Conservation (phyloP, 2,329 filamentous ascomycete genomes). For the Endothia cerciana region DNA sequence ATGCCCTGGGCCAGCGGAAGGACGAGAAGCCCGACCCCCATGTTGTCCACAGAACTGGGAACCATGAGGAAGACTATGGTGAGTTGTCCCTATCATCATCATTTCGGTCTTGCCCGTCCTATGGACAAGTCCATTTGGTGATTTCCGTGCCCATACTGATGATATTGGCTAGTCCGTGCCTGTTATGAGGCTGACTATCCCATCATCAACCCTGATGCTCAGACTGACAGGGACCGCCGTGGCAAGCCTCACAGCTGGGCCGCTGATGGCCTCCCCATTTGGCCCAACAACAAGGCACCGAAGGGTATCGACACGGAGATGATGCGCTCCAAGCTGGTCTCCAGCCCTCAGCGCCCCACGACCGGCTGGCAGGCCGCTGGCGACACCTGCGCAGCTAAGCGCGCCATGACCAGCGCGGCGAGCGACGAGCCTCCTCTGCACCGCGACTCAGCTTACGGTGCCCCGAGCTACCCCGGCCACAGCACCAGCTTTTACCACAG, state of each 20-base stretch:
- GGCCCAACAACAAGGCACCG: not conserved
- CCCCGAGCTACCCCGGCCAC: not conserved
- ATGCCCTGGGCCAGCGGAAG: not conserved
- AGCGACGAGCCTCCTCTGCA: not conserved
- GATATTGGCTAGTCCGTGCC: not conserved
- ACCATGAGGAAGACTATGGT: not conserved
- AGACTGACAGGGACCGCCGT: not conserved
- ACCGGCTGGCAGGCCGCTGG: not conserved
- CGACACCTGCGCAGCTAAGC: slow-evolving; percentile 2
- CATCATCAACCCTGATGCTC: not conserved
- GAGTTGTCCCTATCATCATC: not conserved
- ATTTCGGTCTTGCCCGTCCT: not conserved
- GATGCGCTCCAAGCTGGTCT: not conserved
- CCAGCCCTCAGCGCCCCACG: no score
- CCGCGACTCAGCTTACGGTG: not conserved
- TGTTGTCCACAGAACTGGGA: not conserved
- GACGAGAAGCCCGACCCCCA: not conserved
- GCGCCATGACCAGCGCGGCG: slow-evolving; percentile 4
- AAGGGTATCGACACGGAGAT: slow-evolving; percentile 8
- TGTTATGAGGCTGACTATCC: slow-evolving; percentile 6
- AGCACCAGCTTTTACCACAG: not conserved
- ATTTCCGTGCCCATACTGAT: not conserved
- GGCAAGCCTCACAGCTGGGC: not conserved
- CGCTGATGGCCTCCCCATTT: not conserved
- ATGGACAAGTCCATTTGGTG: not conserved